These are phyloP conservation scores for Aspergillus carbonarius DNA, from an alignment of 2,329 filamentous ascomycete genomes.

Conservation along the genomic window DNA sequence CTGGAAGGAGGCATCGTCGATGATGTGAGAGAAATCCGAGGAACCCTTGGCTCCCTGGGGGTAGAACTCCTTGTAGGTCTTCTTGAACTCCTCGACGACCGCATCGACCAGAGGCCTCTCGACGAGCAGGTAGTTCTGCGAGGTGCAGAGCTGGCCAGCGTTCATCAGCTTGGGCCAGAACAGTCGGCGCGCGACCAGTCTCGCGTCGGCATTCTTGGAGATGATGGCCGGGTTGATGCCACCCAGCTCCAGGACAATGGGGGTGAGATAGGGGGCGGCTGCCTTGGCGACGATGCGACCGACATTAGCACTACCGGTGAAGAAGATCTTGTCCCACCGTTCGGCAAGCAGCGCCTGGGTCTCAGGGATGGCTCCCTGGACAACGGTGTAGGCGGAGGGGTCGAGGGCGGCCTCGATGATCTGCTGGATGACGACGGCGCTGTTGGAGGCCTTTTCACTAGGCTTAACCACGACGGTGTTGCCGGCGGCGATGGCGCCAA, in stretches of 20 bases:
- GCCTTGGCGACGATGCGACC: conserved; percentile 88
- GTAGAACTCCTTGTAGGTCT: conserved; percentile 72
- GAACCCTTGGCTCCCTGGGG: conserved; percentile 77
- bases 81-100: conserved; percentile 74
- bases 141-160: conserved; percentile 87
- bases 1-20: conserved; percentile 76
- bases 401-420: conserved; percentile 76
- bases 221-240: conserved; percentile 90
- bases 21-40: conserved; percentile 74
- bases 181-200: conserved; percentile 77
- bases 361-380: conserved; percentile 80
- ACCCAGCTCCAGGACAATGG: conserved; percentile 84
- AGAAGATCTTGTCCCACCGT: conserved; percentile 98
- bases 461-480: conserved; percentile 91
- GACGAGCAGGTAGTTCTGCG: conserved; percentile 87
- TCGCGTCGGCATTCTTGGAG: conserved; percentile 76
- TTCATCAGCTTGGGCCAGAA: conserved; percentile 87
- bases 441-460: conserved; percentile 74
- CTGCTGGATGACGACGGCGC: conserved; percentile 76
- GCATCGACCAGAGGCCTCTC: conserved; percentile 69
- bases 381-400: conserved; percentile 68
- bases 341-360: conserved; percentile 77
- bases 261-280: conserved; percentile 84
- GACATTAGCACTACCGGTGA: conserved; percentile 77
- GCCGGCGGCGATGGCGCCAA: conserved; percentile 89